Evolutionary conservation across 495 filamentous ascomycete genomes (phyloP), one percentile per base, ranked within the genome.

Genomic region (Monascus purpureus): DNA sequence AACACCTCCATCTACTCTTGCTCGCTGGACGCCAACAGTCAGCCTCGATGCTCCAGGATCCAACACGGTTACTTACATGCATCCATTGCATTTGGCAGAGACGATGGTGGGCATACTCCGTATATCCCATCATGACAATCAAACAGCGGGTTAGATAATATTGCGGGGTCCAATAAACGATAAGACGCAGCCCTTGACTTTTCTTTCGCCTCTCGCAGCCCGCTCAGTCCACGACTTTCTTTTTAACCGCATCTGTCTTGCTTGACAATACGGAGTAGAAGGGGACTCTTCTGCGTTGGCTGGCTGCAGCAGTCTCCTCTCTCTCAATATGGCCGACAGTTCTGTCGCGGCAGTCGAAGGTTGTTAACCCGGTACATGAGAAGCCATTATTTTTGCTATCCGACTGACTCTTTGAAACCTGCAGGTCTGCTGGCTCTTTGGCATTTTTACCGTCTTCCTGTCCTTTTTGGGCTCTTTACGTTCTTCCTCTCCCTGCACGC

Each of bases 391-490:
- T 22, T 9, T 22, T 22, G 20, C 20, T 5, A 22, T 22, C 4
- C 9, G 5, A 22, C 20, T 22, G 9, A 22, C 20, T 4, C 20
- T n/a, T n/a, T 22, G 20, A 4, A 22, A 22, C 9, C 20, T 22
- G n/a, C 25, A 59, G 55, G 47, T 33, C 30, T 55, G 6, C 29
- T 63, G 38, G 41, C 53, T 39, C 36, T 51, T 25, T 65, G 61
- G 61, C 59, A 65, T 40, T 35, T 43, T 28, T 57, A 56, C 37
- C 57, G 61, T 31, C 37, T 60, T 13, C 50, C 55, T 13, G 28
- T 59, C 19, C 43, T 65, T 25, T 19, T 58, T n/a, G 40, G 38
- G 11, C 23, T 60, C 8, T 37, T 32, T n/a, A 38, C 41, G 3
- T 26, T 49, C 8, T 32, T 49, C 12, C 8, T 57, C 32, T 25